A percentile compares a stretch with the other conserved stretches of the same genome.
Evolutionary conservation across 176 grass and related monocot genomes (phyloP).

Genomic region (Poa annua): DNA sequence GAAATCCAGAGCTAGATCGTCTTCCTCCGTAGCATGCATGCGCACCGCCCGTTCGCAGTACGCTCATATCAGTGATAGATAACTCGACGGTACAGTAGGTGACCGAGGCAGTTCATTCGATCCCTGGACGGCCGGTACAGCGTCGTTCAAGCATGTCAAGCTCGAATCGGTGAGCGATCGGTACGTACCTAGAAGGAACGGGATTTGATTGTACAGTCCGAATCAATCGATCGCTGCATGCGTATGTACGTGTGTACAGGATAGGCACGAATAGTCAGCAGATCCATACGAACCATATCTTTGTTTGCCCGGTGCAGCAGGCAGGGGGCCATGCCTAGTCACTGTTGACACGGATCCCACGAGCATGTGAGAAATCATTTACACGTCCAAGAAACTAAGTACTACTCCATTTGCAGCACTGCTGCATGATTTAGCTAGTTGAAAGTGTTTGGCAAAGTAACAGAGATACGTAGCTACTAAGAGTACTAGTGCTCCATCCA

Average conservation of each 20-base stretch:
- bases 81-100: background rate
- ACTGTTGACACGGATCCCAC: slow-evolving; percentile 26
- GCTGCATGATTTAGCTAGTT: background rate
- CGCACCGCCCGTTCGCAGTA: slow-evolving; percentile 39
- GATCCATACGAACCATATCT: background rate
- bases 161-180: background rate
- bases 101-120: background rate
- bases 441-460: too few relatives aligned
- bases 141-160: background rate
- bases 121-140: background rate
- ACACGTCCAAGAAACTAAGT: too few relatives aligned
- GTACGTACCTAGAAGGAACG: background rate
- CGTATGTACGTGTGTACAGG: background rate
- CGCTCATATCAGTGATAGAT: slow-evolving; percentile 19
- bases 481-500: background rate
- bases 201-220: slow-evolving; percentile 30
- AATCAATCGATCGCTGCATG: slow-evolving; percentile 20
- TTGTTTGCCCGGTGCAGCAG: background rate
- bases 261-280: slow-evolving; percentile 30
- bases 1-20: slow-evolving; percentile 27
- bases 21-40: background rate
- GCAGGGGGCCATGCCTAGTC: background rate
- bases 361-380: too few relatives aligned
- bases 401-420: background rate
- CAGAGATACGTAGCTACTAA: background rate